phyloP scores from a whole-genome alignment of 805 yeast genomes.

The Myxozyma lipomycoides region DNA sequence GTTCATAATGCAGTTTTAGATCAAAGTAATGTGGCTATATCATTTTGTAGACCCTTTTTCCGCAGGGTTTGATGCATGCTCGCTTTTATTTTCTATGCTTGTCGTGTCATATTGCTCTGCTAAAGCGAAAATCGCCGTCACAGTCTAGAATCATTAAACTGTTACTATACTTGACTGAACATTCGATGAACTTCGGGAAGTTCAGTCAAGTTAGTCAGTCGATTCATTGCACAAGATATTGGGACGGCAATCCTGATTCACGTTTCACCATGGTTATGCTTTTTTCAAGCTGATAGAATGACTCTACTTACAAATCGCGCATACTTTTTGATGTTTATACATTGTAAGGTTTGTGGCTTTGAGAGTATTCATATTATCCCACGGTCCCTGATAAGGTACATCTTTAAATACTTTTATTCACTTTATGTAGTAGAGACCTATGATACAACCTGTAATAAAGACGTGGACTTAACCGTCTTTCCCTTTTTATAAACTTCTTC shows the following conservation, averaged over 20 bases:
- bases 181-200: not conserved
- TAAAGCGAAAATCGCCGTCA: constrained; percentile 5
- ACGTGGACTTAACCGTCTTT: constrained; percentile 20
- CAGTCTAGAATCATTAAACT: not conserved
- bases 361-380: not conserved
- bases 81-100: constrained; percentile 3
- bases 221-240: too few relatives aligned
- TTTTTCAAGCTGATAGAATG: not conserved
- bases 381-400: not conserved
- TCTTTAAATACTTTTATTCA: too few relatives aligned
- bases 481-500: constrained; percentile 11
- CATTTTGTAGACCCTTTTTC: not conserved
- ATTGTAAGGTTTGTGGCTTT: not conserved
- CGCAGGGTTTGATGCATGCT: constrained; percentile 27
- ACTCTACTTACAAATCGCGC: too few relatives aligned
- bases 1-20: too few relatives aligned
- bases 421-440: too few relatives aligned
- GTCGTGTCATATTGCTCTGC: constrained; percentile 29
- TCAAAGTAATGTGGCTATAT: not conserved
- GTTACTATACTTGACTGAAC: not conserved
- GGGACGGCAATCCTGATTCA: not conserved
- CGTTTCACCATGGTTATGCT: not conserved
- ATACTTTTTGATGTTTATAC: not conserved
- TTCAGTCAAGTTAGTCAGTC: too few relatives aligned
- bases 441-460: too few relatives aligned